These are phyloP conservation scores for Phialophora expanda DNA, from an alignment of 2,329 filamentous ascomycete genomes.

Conservation along the genomic window DNA sequence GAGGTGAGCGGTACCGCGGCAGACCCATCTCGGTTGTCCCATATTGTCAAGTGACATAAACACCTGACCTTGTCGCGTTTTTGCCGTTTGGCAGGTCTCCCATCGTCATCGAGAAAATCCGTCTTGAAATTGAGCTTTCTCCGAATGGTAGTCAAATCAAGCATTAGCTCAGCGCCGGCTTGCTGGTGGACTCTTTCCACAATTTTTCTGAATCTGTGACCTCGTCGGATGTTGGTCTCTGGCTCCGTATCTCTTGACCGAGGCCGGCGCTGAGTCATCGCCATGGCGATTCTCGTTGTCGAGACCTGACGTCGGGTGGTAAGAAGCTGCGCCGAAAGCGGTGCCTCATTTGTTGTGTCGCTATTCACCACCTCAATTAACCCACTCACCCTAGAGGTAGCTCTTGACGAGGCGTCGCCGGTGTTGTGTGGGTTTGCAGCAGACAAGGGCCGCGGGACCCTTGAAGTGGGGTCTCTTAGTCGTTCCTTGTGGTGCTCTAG, in stretches of 20 bases:
- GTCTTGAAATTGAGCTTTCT: conserved; percentile 38
- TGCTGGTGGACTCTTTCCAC: conserved; percentile 23
- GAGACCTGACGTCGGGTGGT: not conserved
- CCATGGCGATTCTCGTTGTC: conserved; percentile 15
- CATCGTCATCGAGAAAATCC: conserved; percentile 18
- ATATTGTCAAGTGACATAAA: conserved; percentile 37
- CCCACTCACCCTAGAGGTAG: not conserved
- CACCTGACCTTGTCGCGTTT: conserved; percentile 33
- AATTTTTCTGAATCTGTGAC: conserved; percentile 23
- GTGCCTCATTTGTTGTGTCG: not conserved
- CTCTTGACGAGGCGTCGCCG: not conserved
- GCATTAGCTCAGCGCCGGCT: conserved; percentile 27
- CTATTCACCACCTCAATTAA: not conserved
- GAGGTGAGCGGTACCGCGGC: conserved; percentile 19
- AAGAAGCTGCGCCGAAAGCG: not conserved
- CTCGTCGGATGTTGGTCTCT: conserved; percentile 26
- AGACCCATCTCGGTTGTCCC: conserved; percentile 37
- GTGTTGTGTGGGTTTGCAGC: not conserved
- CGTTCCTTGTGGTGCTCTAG: conserved; percentile 27
- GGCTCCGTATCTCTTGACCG: not conserved
- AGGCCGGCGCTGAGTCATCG: not conserved
- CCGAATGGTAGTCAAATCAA: conserved; percentile 35
- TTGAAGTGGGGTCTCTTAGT: not conserved
- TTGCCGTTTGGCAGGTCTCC: conserved; percentile 30
- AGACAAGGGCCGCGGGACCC: not conserved